Conservation (phyloP, 805 yeast species). For the Candida wancherniae region DNA sequence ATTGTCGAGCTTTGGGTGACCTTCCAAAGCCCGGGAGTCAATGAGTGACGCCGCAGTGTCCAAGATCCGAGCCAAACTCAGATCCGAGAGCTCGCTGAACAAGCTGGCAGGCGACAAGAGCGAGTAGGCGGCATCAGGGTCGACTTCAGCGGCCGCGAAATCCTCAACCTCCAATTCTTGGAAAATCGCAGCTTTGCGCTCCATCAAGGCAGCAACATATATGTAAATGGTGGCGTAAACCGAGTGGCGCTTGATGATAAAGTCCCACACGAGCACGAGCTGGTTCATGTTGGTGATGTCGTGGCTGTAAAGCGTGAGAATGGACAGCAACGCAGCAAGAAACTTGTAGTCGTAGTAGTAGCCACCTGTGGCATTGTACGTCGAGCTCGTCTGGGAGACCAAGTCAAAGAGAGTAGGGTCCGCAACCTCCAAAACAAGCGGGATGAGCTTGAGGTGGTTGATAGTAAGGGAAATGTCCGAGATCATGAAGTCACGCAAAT, state of each 20-base stretch:
- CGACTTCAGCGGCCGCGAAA: constrained; percentile 16
- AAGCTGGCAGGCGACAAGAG: constrained; percentile 30
- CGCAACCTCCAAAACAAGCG: constrained; percentile 47
- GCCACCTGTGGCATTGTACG: constrained; percentile 23
- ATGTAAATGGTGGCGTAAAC: constrained; percentile 53
- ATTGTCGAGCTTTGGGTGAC: constrained; percentile 15
- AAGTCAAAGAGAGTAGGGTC: constrained; percentile 44
- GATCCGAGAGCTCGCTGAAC: constrained; percentile 25
- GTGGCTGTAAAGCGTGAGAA: constrained; percentile 77
- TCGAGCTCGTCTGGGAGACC: constrained; percentile 35
- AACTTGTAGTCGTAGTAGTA: constrained; percentile 32
- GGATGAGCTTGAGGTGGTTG: constrained; percentile 61
- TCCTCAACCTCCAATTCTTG: constrained; percentile 16
- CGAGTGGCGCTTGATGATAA: constrained; percentile 52
- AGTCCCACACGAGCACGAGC: constrained; percentile 64
- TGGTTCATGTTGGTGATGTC: constrained; percentile 49
- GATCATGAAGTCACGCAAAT: constrained; percentile 83
- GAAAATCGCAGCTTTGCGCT: constrained; percentile 42
- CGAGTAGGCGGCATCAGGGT: constrained; percentile 32
- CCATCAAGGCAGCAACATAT: constrained; percentile 52
- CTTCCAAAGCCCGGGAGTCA: constrained; percentile 21
- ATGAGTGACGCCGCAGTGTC: constrained; percentile 23
- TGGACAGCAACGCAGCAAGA: constrained; percentile 63
- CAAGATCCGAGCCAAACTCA: constrained; percentile 24
- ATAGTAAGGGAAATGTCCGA: constrained; percentile 61